Evolutionary conservation across 306 rosid genomes (phyloP).

Genomic region (Sphenostylis stenocarpa): DNA sequence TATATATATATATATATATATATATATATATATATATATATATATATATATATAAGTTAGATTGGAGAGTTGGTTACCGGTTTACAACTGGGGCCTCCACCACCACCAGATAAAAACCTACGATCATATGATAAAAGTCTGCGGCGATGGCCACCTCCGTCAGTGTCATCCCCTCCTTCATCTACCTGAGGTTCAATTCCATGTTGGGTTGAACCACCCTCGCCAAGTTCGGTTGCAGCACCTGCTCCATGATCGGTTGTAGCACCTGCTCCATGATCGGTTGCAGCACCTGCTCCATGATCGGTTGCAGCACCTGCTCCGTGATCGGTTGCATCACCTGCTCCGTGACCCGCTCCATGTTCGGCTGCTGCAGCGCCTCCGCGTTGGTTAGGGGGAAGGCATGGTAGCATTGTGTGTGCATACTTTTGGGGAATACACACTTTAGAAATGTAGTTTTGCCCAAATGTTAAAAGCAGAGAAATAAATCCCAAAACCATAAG

Average conservation of each 20-base stretch:
- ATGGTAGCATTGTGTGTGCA: slow-evolving; percentile 76
- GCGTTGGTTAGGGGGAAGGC: slow-evolving; percentile 26
- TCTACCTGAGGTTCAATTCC: neutral
- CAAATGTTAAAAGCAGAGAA: slow-evolving; percentile 82
- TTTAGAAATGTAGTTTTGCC: slow-evolving; percentile 66
- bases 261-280: neutral
- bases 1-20: no score
- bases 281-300: neutral
- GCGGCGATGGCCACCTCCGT: slow-evolving; percentile 45
- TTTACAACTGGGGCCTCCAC: slow-evolving; percentile 10
- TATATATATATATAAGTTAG: no score
- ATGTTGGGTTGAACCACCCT: neutral
- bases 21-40: no score
- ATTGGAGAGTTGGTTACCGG: slow-evolving; percentile 32
- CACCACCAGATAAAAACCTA: slow-evolving; percentile 48
- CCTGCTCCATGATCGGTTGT: neutral
- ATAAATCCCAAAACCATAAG: slow-evolving; percentile 97
- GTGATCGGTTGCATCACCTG: neutral
- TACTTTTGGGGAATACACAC: slow-evolving; percentile 52
- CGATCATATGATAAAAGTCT: slow-evolving; percentile 70
- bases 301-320: neutral
- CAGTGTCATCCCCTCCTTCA: neutral
- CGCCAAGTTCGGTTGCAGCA: neutral
- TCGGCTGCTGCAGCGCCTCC: neutral
- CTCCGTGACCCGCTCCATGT: neutral